Base-by-base conservation (phyloP, 2,329 filamentous ascomycete species). In the Venturia nashicola region DNA sequence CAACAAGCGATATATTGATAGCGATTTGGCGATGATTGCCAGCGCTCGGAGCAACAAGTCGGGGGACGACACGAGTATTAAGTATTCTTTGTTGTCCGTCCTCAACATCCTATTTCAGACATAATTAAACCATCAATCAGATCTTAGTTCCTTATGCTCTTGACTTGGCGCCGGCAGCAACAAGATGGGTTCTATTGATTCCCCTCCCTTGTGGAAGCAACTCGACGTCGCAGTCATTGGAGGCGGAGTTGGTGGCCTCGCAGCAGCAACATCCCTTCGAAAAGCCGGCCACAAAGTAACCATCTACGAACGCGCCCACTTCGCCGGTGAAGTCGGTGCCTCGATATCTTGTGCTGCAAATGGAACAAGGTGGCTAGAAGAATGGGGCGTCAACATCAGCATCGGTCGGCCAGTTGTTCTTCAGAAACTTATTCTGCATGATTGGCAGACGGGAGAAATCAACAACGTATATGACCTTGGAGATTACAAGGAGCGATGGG, bases 291-390 rank as follows among this genome's bases (percentile, higher is more conserved):
- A 83, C 70, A 71, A 74, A 5, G 80, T 83, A 2, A 86, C 83
- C 23, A 81, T 89, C 66, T 89, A 89, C 69, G 86, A 88, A 70
- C 81, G 82, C 44, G 78, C 80, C 42, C 84, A 89, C 71, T 89
- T 84, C 67, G 85, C 80, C 0, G 85, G 86, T 16, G 86, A 89
- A 70, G 85, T 87, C 0, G 86, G 86, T 14, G 85, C 85, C 0
- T 87, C 85, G 0, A 80, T 88, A 0, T 86, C 82, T 18, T 61
- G 59, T 20, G 59, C 59, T 9, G 27, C 59, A 61, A 61, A 61
- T 42, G 59, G 59, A 16, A 34, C 59, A 12, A 39, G 59, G 20
- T 61, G 27, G 27, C 59, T 61, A 5, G 59, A 61, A 40, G 59
- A 61, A 43, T 61, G 59, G 59, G 59, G 40, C 16, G 59, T 61